phyloP scores from a whole-genome alignment of 257 asterid genomes.

The Avicennia marina region DNA sequence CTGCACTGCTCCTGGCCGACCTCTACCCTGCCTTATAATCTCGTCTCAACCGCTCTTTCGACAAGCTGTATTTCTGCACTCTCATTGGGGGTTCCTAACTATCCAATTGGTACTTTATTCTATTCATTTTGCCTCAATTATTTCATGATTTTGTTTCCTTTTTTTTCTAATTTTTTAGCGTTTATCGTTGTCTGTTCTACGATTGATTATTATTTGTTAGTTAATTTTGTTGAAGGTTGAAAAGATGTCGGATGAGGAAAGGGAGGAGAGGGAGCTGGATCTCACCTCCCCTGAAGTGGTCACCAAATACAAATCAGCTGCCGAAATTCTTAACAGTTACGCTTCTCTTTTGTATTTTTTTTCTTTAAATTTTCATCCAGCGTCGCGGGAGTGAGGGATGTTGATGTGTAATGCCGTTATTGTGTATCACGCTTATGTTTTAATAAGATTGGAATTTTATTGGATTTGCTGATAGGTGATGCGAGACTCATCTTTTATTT shows the following conservation, averaged over 20 bases:
- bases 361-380: background rate
- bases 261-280: constrained; percentile 94
- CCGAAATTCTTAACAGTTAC: constrained; percentile 85
- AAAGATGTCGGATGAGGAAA: constrained; percentile 86
- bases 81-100: background rate
- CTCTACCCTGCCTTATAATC: constrained; percentile 21
- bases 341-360: background rate
- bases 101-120: constrained; percentile 26
- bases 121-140: background rate
- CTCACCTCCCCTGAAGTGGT: constrained; percentile 85
- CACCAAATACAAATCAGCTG: constrained; percentile 88
- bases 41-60: background rate
- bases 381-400: background rate
- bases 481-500: no score
- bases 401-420: no score
- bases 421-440: no score
- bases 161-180: background rate
- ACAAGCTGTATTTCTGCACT: constrained; percentile 27
- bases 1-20: constrained; percentile 15
- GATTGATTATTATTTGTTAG: constrained; percentile 2
- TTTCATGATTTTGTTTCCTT: background rate
- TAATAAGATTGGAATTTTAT: no score
- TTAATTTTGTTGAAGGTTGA: constrained; percentile 22
- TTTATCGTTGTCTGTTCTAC: background rate
- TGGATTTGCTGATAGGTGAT: no score